A percentile compares a stretch with the other conserved stretches of the same genome.
Evolutionary conservation across 768 basidiomycete genomes (phyloP).

Genomic region (Collybia sp.): DNA sequence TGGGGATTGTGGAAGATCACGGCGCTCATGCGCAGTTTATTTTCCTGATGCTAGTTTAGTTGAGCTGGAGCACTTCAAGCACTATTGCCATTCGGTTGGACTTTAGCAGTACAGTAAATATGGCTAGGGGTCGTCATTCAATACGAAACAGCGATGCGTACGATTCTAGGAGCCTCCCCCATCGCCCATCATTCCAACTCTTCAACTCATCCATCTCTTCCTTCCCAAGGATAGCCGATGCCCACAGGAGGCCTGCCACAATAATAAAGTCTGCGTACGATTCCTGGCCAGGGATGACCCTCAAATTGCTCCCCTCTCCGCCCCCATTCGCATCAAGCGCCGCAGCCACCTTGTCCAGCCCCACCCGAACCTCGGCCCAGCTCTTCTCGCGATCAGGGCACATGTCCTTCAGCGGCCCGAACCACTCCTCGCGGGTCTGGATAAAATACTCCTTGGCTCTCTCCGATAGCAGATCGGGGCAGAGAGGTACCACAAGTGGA

Average conservation of each 20-base stretch:
- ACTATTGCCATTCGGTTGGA: too few relatives aligned
- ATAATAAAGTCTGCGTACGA: conserved; percentile 10
- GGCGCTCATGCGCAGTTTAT: too few relatives aligned
- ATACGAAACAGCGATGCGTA: conserved; percentile 1
- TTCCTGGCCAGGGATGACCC: conserved; percentile 6
- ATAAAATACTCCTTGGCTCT: conserved; percentile 8
- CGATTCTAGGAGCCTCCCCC: conserved; percentile 4
- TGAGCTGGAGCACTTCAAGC: too few relatives aligned
- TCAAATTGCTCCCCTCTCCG: conserved; percentile 1
- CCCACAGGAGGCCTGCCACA: conserved; percentile 7
- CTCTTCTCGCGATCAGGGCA: conserved; percentile 7
- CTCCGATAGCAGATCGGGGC: conserved; percentile 4
- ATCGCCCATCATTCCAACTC: conserved; percentile 10
- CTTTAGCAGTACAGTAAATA: too few relatives aligned
- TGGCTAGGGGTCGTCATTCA: too few relatives aligned
- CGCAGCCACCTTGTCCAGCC: conserved; percentile 7
- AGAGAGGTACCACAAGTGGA: conserved; percentile 1
- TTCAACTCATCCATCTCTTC: conserved; percentile 6
- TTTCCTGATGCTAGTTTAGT: too few relatives aligned
- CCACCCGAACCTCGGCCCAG: conserved; percentile 7
- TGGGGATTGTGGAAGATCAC: too few relatives aligned
- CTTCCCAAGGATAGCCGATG: conserved; percentile 1
- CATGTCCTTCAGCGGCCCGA: conserved; percentile 7
- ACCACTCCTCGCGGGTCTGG: conserved; percentile 10
- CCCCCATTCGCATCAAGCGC: conserved; percentile 8